Evolutionary conservation across 306 rosid species (phyloP).

Genomic region (Cicer yamashitae): DNA sequence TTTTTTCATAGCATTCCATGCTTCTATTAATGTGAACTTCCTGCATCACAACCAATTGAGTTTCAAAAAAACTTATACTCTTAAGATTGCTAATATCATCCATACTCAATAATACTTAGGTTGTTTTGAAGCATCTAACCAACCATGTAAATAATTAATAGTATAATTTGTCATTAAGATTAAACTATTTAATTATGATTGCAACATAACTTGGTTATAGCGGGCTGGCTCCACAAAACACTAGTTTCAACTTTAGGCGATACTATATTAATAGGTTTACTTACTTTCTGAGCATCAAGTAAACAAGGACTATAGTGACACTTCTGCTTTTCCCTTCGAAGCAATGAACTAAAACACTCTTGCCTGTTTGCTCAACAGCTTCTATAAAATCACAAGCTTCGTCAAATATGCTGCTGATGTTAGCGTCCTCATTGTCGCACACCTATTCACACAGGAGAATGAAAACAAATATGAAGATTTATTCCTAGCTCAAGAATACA

Average conservation of each 20-base stretch:
- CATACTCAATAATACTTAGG: not conserved
- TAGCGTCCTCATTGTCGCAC: conserved; percentile 65
- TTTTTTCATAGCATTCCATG: conserved; percentile 80
- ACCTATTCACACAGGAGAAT: conserved; percentile 56
- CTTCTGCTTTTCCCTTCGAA: conserved; percentile 97
- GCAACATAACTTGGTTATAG: conserved; percentile 24
- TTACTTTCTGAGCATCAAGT: conserved; percentile 88
- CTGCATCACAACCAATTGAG: conserved; percentile 55
- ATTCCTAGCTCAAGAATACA: conserved; percentile 5
- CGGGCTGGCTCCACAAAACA: conserved; percentile 18
- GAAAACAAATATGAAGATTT: conserved; percentile 24
- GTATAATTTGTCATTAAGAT: conserved; percentile 6
- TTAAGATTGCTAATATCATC: not conserved
- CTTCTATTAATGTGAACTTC: conserved; percentile 68
- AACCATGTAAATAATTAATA: conserved; percentile 8
- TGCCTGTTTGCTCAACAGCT: conserved; percentile 68
- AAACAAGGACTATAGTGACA: conserved; percentile 86
- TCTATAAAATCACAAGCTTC: conserved; percentile 82
- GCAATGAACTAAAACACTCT: conserved; percentile 87
- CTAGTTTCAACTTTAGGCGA: not conserved
- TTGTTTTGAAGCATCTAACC: conserved; percentile 6
- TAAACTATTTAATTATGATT: not conserved
- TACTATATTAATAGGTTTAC: conserved; percentile 44
- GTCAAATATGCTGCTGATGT: conserved; percentile 79
- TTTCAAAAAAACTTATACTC: conserved; percentile 3